Evolutionary conservation across 2,329 filamentous ascomycete species (phyloP), one percentile per base, ranked within the genome.

Genomic region (Ophioceras dolichostomum): DNA sequence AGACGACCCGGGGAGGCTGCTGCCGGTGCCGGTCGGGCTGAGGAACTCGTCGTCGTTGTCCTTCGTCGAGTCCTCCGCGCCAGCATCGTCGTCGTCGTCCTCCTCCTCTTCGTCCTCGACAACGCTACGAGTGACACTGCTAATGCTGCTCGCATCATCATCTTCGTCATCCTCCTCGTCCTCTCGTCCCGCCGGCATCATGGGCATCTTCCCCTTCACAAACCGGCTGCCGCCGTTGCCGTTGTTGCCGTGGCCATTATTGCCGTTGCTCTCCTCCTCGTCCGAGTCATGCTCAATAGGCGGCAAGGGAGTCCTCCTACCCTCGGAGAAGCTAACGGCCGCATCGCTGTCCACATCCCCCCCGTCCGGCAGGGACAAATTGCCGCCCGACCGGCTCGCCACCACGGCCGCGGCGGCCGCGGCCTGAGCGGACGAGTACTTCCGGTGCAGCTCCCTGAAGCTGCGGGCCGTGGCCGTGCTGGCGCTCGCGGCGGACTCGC

Each of bases 391-490:
- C n/a, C n/a, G n/a, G n/a, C n/a, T n/a, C n/a, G 17, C 57, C 2
- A 58, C 57, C 24, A 73, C 53, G 38, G 54, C 56, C 5, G 61
- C 63, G 13, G 58, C 58, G 44, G 64, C 63, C 31, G 63, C 58
- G 20, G 62, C 59, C 38, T 72, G 65, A 7, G 67, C 65, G 2
- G 69, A 65, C 13, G 72, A 70, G 50, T 72, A 76, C 46, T 73
- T 76, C 31, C 70, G 61, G 47, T 78, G 72, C 22, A 79, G 58
- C 28, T 79, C 73, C 28, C 71, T 66, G 49, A 79, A 79, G 47
- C 77, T 83, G 47, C 68, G 64, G 1, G 75, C 75, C 3, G 79
- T 82, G 14, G 76, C 72, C 10, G 78, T 81, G 55, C 76, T 82
- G 12, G 68, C 67, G 45, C 77, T 83, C 16, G 76, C 71, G 13